phyloP scores from a whole-genome alignment of 345 rosid genomes.

The Lepidium sativum region DNA sequence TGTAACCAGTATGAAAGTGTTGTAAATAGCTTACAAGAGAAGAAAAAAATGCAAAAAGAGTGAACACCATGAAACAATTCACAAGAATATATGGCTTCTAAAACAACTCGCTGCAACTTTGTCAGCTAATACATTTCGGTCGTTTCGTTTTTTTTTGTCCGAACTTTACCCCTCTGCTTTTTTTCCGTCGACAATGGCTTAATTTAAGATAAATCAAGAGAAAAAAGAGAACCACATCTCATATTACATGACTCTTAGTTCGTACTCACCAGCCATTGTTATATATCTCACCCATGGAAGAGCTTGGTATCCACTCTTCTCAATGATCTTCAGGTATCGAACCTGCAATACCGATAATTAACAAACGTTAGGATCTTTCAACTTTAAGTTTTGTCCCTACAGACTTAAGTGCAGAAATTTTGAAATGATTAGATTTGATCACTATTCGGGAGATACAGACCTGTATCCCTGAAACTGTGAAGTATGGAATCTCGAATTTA shows the following conservation, averaged over 20 bases:
- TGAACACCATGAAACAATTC: constrained; percentile 19
- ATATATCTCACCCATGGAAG: constrained; percentile 99
- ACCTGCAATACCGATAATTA: constrained; percentile 47
- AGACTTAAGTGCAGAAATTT: not conserved
- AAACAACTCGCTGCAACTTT: constrained; percentile 6
- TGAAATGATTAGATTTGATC: not conserved
- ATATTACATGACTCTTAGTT: constrained; percentile 64
- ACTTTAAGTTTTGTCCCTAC: not conserved
- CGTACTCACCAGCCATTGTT: constrained; percentile 98
- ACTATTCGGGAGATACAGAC: constrained; percentile 19
- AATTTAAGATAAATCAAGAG: not conserved
- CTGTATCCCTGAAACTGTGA: constrained; percentile 91
- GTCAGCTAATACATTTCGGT: not conserved
- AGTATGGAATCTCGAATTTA: constrained; percentile 91
- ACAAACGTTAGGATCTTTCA: constrained; percentile 1
- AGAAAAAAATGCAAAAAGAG: too few relatives aligned
- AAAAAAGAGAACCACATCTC: constrained; percentile 5
- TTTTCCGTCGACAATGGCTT: constrained; percentile 1
- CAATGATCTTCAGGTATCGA: constrained; percentile 92
- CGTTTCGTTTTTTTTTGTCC: not conserved
- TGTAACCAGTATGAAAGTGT: not conserved
- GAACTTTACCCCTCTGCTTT: constrained; percentile 6
- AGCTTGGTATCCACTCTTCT: constrained; percentile 95
- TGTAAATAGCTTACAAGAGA: constrained; percentile 8
- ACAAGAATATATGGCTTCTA: constrained; percentile 18